These are phyloP conservation scores for Metarhizium rileyi DNA, from an alignment of 2,329 filamentous ascomycete species.

Conservation along the genomic window DNA sequence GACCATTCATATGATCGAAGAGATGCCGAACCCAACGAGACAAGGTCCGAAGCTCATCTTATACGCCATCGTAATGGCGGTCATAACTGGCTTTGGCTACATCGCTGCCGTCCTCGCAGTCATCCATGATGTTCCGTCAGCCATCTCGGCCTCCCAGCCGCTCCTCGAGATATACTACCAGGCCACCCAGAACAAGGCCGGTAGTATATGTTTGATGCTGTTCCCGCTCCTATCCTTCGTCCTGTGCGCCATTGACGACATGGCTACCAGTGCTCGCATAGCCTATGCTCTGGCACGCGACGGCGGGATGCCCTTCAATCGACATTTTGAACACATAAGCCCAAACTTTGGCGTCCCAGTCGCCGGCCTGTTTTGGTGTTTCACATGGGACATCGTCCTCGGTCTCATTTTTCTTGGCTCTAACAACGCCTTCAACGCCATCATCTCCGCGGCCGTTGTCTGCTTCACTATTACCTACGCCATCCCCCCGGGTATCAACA, in stretches of 20 bases:
- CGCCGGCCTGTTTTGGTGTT: conserved; percentile 53
- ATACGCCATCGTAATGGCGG: conserved; percentile 52
- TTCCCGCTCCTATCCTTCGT: conserved; percentile 56
- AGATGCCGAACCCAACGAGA: conserved; percentile 44
- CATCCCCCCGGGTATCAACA: conserved; percentile 62
- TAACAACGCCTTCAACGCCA: conserved; percentile 58
- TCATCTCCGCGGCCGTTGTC: conserved; percentile 62
- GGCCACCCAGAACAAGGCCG: conserved; percentile 51
- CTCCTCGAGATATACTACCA: conserved; percentile 54
- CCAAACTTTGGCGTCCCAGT: conserved; percentile 52
- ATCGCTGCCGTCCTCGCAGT: conserved; percentile 54
- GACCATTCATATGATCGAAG: conserved; percentile 40
- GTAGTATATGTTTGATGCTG: conserved; percentile 55
- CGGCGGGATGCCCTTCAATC: conserved; percentile 53
- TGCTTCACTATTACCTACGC: conserved; percentile 64
- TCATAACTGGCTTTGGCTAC: conserved; percentile 52
- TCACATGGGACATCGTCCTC: conserved; percentile 53
- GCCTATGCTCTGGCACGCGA: conserved; percentile 56
- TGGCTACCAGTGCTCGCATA: conserved; percentile 57
- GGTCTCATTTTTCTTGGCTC: conserved; percentile 64
- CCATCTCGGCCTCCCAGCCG: conserved; percentile 45
- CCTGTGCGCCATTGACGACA: conserved; percentile 52
- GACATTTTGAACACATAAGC: conserved; percentile 51
- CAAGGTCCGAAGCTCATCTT: conserved; percentile 58
- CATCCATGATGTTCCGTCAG: conserved; percentile 43